Conservation (phyloP, 2,329 filamentous ascomycete species). For the Chaetoscypha palmicola region DNA sequence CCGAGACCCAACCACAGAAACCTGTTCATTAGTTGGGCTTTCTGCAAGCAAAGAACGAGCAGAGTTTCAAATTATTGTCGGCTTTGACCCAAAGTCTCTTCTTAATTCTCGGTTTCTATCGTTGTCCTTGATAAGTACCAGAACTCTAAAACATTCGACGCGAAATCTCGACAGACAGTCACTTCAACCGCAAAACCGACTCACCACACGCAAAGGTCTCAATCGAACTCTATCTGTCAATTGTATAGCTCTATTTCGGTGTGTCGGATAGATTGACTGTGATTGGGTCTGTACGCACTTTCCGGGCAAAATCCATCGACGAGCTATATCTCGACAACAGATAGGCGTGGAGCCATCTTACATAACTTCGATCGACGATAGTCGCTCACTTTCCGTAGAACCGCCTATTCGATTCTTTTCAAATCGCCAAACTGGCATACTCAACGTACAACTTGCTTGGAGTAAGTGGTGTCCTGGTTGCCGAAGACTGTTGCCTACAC, state of each 20-base stretch:
- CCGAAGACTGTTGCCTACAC: conserved; percentile 3
- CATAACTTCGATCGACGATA: neutral
- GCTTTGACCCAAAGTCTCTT: no score
- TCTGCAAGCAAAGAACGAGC: conserved; percentile 9
- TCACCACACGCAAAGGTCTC: no score
- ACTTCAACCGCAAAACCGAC: neutral
- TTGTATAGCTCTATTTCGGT: no score
- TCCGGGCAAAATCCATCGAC: no score
- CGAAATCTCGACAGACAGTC: neutral
- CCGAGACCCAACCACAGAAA: conserved; percentile 27
- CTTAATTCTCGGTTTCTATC: no score
- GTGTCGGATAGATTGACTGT: no score
- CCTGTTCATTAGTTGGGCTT: conserved; percentile 18
- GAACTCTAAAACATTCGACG: conserved; percentile 8
- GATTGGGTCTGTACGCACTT: no score
- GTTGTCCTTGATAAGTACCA: no score
- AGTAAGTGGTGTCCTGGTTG: conserved; percentile 21
- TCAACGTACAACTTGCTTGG: conserved; percentile 30
- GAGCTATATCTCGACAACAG: no score
- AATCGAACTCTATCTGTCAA: no score
- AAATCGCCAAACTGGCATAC: conserved; percentile 32
- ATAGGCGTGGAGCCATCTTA: no score
- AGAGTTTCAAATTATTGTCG: conserved; percentile 7
- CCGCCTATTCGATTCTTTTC: neutral
- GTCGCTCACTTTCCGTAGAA: conserved; percentile 2